Percentiles rank a stretch among this genome's conserved stretches.
Evolutionary conservation across 2,329 filamentous ascomycete genomes (phyloP).

Genomic region (Pseudogymnoascus sp.): DNA sequence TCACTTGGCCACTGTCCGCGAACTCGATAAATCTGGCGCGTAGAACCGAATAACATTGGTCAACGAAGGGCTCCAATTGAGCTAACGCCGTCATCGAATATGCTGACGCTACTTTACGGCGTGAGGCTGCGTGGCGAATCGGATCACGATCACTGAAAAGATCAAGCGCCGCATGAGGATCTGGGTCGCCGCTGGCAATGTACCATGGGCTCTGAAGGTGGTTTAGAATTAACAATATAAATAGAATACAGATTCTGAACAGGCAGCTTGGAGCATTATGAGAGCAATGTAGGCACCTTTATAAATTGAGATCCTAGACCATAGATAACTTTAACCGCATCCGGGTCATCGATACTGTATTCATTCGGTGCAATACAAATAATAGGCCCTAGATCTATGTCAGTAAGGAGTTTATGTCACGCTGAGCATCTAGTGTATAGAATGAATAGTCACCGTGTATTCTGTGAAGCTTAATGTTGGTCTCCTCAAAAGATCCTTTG

Average conservation of each 20-base stretch:
- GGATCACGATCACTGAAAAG: conserved; percentile 29
- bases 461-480: neutral
- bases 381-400: neutral
- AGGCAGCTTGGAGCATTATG: neutral
- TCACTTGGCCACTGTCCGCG: neutral
- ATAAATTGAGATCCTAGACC: neutral
- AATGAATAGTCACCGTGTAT: neutral
- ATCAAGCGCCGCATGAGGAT: neutral
- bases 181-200: neutral
- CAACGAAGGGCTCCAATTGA: conserved; percentile 38
- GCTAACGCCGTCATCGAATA: conserved; percentile 40
- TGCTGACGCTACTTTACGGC: conserved; percentile 33
- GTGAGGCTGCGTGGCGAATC: conserved; percentile 28
- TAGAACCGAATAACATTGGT: conserved; percentile 18
- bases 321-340: neutral
- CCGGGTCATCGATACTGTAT: neutral
- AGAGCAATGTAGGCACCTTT: neutral
- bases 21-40: neutral
- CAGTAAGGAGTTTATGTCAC: neutral
- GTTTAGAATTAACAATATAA: neutral
- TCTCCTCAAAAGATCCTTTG: neutral
- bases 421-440: neutral
- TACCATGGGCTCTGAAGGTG: neutral
- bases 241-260: neutral
- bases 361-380: neutral